Base-by-base conservation (phyloP, 306 rosid species). In the Vigna trinervia region DNA sequence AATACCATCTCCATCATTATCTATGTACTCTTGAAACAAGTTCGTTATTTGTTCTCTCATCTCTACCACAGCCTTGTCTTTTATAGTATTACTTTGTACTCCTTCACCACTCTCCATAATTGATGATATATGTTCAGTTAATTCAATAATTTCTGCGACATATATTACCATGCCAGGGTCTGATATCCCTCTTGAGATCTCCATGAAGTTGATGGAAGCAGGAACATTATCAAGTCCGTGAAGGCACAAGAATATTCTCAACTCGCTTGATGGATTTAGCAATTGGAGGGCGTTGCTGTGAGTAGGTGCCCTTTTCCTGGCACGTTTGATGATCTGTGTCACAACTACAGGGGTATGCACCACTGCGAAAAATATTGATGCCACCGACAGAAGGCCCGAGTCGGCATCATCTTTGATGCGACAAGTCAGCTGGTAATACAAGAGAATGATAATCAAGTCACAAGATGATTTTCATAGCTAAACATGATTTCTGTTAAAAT, bases 111-210 rank as follows among this genome's bases (percentile, higher is more conserved):
- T 83, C 54, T 89, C 91, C 5, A 89, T 39, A 23, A 92, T 77
- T 23, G 88, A 82, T 2, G 89, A 88, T 54, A 92, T 69, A 69
- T 87, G 78, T 11, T 87, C 88, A 4, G 93, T 92, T 78, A 92
- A 93, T 73, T 92, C 97, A 34, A 95, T 83, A 86, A 92, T 73
- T 80, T 92, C 97, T 1, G 97, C 80, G n/a, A 89, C 89, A 51
- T 85, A 88, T 10, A 95, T 87, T 36, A 86, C 60, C 10, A 89
- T 82, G 23, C 93, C 96, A 1, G 96, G 92, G 47, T 90, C 86
- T 19, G 77, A 50, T 48, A 80, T 19, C 51, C 97, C 96, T 20
- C 93, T 75, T 17, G 96, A 83, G 61, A 95, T 89, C 85, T 95
- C 99, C 86, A 92, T 84, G 74, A 95, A 84, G 91, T 92, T 95